These are phyloP conservation scores for Thalassiosira pacifica DNA, from an alignment of 352 stramenopile species.

Conservation along the genomic window DNA sequence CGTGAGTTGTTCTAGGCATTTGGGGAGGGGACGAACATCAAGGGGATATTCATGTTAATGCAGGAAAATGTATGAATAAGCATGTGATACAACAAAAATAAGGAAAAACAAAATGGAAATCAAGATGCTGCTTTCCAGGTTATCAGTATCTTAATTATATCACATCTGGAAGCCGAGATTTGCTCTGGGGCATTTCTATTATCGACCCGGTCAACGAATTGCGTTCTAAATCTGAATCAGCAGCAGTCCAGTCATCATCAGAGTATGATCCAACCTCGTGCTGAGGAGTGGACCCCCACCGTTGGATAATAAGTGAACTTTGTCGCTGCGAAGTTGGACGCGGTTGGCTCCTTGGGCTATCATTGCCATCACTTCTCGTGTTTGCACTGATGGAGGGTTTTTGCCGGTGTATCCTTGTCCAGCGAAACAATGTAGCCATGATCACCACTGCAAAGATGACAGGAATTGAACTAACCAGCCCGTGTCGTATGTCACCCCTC, in stretches of 20 bases:
- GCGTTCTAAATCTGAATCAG: no score
- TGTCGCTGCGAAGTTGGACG: constrained; percentile 1
- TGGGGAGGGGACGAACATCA: no score
- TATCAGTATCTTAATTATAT: no score
- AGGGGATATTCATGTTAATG: no score
- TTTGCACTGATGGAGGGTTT: background rate
- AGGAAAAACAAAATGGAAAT: background rate
- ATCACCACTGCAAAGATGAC: constrained; percentile 30
- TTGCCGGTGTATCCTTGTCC: constrained; percentile 1
- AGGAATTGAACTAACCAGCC: constrained; percentile 20
- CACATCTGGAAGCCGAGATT: background rate
- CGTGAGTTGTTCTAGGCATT: no score
- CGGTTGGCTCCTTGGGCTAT: no score
- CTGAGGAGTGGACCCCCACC: background rate
- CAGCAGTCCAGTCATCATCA: constrained; percentile 63
- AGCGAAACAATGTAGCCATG: constrained; percentile 3
- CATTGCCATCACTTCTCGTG: background rate
- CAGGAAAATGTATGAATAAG: no score
- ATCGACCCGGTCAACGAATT: no score
- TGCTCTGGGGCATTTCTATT: background rate
- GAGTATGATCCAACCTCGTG: constrained; percentile 40
- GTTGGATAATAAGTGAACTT: constrained; percentile 13
- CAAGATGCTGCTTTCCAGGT: background rate
- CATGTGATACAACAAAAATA: constrained; percentile 10
- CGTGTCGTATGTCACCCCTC: constrained; percentile 8